phyloP scores from a whole-genome alignment of 1,284 basidiomycete species.

The Pseudozyma hubeiensis region DNA sequence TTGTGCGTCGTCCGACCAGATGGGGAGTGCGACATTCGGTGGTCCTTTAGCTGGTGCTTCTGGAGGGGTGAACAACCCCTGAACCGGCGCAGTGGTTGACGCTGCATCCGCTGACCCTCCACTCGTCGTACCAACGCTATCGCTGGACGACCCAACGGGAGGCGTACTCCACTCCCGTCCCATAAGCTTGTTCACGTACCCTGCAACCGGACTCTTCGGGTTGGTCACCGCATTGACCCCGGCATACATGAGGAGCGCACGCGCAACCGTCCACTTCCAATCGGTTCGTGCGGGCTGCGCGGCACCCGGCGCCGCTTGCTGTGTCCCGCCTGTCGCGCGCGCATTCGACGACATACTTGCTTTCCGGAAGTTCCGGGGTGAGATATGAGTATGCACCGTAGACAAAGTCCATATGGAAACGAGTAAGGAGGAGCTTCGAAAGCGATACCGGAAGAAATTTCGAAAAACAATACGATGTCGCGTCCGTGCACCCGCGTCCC shows the following conservation, averaged over 20 bases:
- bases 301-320: conserved; percentile 1
- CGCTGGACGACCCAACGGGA: background rate
- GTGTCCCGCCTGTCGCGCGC: conserved; percentile 1
- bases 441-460: too few species aligned
- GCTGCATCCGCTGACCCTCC: background rate
- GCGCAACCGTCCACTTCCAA: conserved; percentile 43
- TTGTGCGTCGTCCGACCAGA: conserved; percentile 26
- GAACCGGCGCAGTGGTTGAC: background rate
- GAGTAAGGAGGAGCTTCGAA: too few species aligned
- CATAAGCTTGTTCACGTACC: conserved; percentile 33
- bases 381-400: background rate
- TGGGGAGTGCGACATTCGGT: conserved; percentile 31
- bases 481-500: too few species aligned
- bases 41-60: conserved; percentile 19
- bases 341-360: conserved; percentile 15
- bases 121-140: background rate
- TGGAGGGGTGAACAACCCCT: conserved; percentile 1
- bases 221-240: conserved; percentile 45
- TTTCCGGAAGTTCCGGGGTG: background rate
- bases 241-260: conserved; percentile 41
- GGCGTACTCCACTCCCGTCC: conserved; percentile 9
- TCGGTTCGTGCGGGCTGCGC: conserved; percentile 13
- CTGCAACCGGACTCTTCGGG: conserved; percentile 28
- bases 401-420: background rate
- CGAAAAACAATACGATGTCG: too few species aligned